A percentile compares a stretch with the other conserved stretches of the same genome.
Conservation (phyloP, 768 basidiomycete species). For the Royoungia palumana region DNA sequence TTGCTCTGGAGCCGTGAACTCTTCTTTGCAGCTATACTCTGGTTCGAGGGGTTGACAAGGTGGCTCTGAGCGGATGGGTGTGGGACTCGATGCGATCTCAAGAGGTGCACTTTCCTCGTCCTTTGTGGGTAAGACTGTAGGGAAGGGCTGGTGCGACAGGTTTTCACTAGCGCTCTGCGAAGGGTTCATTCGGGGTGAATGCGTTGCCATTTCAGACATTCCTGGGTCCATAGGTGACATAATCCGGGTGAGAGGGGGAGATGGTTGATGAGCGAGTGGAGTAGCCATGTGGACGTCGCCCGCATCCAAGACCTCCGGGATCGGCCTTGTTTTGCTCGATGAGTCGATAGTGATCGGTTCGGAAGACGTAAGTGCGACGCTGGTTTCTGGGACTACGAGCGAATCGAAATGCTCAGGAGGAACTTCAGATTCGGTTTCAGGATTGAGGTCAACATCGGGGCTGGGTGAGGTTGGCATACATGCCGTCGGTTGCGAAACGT, state of each 20-base stretch:
- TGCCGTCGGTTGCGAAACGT: background rate
- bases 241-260: conserved; percentile 3
- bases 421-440: background rate
- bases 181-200: background rate
- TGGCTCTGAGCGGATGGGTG: conserved; percentile 2
- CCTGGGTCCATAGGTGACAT: background rate
- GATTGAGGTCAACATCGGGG: conserved; percentile 1
- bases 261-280: background rate
- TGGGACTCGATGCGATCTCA: background rate
- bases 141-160: conserved; percentile 15
- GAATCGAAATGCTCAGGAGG: background rate
- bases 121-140: background rate
- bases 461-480: conserved; percentile 5
- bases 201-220: background rate
- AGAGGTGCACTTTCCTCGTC: background rate
- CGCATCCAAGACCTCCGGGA: background rate
- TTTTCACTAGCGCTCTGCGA: conserved; percentile 7
- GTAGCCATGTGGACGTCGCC: background rate
- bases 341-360: conserved; percentile 1
- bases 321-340: background rate
- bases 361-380: background rate
- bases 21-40: conserved; percentile 1
- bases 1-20: conserved; percentile 11
- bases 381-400: background rate
- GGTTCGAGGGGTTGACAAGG: conserved; percentile 9